These are phyloP conservation scores for Penicillium sp. DNA, from an alignment of 2,329 filamentous ascomycete genomes.

Conservation along the genomic window DNA sequence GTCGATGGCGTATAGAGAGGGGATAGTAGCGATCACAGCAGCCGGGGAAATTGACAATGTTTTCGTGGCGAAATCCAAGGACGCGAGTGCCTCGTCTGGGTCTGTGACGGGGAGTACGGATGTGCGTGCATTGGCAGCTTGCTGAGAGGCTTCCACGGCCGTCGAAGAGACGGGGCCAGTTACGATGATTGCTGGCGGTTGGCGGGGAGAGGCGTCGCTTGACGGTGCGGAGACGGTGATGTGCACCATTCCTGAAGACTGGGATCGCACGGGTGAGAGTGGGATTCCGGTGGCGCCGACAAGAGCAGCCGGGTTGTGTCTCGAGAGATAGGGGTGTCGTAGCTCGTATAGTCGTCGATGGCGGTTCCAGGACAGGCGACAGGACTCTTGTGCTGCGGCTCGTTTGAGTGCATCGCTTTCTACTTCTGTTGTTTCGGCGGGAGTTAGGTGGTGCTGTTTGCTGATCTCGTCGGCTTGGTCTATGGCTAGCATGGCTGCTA, in stretches of 20 bases:
- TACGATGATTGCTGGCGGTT: slow-evolving; percentile 32
- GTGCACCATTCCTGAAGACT: slow-evolving; percentile 32
- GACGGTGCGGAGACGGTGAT: slow-evolving; percentile 35
- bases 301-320: slow-evolving; percentile 23
- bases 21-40: slow-evolving; percentile 35
- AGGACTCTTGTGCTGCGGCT: slow-evolving; percentile 41
- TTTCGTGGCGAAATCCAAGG: slow-evolving; percentile 37
- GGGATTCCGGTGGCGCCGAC: slow-evolving; percentile 31
- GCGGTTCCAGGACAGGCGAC: slow-evolving; percentile 39
- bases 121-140: slow-evolving; percentile 29
- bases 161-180: slow-evolving; percentile 33
- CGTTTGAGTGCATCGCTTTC: slow-evolving; percentile 38
- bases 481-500: slow-evolving; percentile 43
- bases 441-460: slow-evolving; percentile 33
- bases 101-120: slow-evolving; percentile 37
- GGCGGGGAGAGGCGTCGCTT: slow-evolving; percentile 15
- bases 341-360: slow-evolving; percentile 38
- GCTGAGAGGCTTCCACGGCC: slow-evolving; percentile 26
- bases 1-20: slow-evolving; percentile 43
- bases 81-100: slow-evolving; percentile 33
- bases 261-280: slow-evolving; percentile 25
- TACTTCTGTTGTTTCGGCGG: slow-evolving; percentile 35
- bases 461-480: slow-evolving; percentile 38
- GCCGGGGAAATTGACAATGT: slow-evolving; percentile 36
- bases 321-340: slow-evolving; percentile 38